phyloP scores from a whole-genome alignment of 495 filamentous ascomycete species.

The Tuber microsphaerosporum region DNA sequence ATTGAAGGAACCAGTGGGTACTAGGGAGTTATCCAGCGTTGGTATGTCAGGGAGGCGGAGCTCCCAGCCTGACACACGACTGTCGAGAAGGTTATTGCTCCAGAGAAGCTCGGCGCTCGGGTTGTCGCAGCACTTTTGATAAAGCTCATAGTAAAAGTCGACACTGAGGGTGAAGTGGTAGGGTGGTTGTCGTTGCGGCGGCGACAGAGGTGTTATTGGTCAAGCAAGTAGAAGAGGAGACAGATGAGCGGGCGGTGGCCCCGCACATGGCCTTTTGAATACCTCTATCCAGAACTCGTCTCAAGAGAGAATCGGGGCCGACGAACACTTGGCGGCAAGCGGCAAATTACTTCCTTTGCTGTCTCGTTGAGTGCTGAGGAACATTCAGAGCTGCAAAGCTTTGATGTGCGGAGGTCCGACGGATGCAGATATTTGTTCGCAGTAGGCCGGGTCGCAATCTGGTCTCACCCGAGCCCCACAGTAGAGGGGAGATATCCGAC shows the following conservation, averaged over 20 bases:
- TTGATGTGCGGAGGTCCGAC: conserved; percentile 9
- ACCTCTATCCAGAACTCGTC: conserved; percentile 25
- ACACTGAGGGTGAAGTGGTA: not conserved
- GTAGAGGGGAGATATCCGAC: conserved; percentile 18
- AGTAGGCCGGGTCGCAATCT: conserved; percentile 23
- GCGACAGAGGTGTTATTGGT: not conserved
- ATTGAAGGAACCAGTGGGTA: not conserved
- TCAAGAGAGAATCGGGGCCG: conserved; percentile 20
- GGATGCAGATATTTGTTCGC: conserved; percentile 17
- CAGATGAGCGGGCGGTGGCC: not conserved
- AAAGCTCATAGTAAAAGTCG: not conserved
- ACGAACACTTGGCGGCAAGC: conserved; percentile 31
- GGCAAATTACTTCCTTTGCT: conserved; percentile 12
- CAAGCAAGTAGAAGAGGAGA: not conserved
- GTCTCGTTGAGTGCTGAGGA: conserved; percentile 11
- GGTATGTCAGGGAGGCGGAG: not conserved
- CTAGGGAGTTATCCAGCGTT: not conserved
- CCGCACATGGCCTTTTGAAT: conserved; percentile 23
- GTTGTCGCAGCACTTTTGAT: not conserved
- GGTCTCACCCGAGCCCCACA: conserved; percentile 13
- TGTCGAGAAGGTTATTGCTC: conserved; percentile 18
- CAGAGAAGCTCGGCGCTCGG: conserved; percentile 9
- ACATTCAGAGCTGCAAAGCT: conserved; percentile 15
- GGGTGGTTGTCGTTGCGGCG: not conserved
- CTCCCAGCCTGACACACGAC: not conserved